These are phyloP conservation scores for Harrya chromipes DNA, from an alignment of 768 basidiomycete species.

Conservation along the genomic window DNA sequence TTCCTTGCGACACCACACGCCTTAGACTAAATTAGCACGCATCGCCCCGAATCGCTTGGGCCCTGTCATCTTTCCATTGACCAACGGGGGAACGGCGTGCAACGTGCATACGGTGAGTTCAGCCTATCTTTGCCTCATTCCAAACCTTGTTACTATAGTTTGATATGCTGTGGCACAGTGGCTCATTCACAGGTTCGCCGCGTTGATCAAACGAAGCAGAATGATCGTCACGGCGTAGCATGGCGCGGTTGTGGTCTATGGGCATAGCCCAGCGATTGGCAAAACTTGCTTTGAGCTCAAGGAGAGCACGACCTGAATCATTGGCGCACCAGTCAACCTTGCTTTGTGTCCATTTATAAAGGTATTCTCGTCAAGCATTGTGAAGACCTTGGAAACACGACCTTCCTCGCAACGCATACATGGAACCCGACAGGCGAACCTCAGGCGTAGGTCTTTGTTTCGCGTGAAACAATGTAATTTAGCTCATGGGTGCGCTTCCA, in stretches of 20 bases:
- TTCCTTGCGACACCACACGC: too few species aligned
- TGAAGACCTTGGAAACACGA: not conserved
- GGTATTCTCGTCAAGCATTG: not conserved
- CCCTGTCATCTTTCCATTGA: not conserved
- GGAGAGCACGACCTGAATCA: not conserved
- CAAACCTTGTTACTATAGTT: not conserved
- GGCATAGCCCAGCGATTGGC: constrained; percentile 3
- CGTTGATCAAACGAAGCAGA: constrained; percentile 8
- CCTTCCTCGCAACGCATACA: not conserved
- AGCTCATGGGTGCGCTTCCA: constrained; percentile 1
- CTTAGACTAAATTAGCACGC: too few species aligned
- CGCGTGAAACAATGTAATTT: not conserved
- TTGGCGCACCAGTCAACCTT: not conserved
- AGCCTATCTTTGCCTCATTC: constrained; percentile 12
- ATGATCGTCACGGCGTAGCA: not conserved
- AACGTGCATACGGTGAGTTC: constrained; percentile 10
- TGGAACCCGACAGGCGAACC: constrained; percentile 1
- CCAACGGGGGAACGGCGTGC: not conserved
- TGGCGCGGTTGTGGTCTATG: not conserved
- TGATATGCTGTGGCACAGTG: not conserved
- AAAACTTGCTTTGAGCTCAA: constrained; percentile 1
- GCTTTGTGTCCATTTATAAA: constrained; percentile 13
- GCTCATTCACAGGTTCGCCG: constrained; percentile 15
- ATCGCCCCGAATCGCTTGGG: not conserved
- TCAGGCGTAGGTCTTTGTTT: constrained; percentile 11